Base-by-base conservation (phyloP, 2,329 filamentous ascomycete genomes). In the Didymella arachidicola region DNA sequence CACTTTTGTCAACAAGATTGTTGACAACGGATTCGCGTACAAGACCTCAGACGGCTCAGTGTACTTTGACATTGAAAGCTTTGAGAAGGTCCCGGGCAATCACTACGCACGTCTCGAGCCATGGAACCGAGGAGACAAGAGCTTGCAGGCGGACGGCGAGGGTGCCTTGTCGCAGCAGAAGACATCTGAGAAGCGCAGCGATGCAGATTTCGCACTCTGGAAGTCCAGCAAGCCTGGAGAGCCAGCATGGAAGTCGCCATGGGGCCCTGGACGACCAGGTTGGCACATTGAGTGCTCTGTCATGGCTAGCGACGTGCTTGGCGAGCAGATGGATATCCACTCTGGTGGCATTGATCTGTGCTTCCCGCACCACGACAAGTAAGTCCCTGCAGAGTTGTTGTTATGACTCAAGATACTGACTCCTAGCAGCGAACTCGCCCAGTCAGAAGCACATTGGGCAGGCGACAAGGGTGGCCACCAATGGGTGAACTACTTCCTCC, bases 271-370 rank as follows among this genome's bases (percentile, higher is more conserved):
- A 4, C 84, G 94, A 43, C 94, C 94, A 1, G 94, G 94, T 18
- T 98, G 94, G 94, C 94, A 97, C 73, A 97, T 97, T 71, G 93
- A 97, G 80, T 97, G 94, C 86, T 93, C 90, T 1, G 93, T 93
- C 16, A 97, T 98, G 94, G 93, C 93, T 0, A 94, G 91, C 2
- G 91, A 93, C 63, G 85, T 93, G n/a, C 81, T 98, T 1, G 93
- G 93, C 5, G 83, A 87, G 27, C 85, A 89, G 61, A 93, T 98
- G 82, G 94, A 98, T 75, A 91, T 97, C 53, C 94, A 97, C 77
- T 96, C 92, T 22, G 93, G 94, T 27, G 94, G 94, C 57, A 90
- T 97, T 60, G 94, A 98, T 76, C 83, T 98, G 52, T 79, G 93
- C 92, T 2, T 93, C 96, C 75, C 93, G 93, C 77, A 93, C 52